phyloP scores from a whole-genome alignment of 768 basidiomycete species.

The Dacryopinax spathularia region DNA sequence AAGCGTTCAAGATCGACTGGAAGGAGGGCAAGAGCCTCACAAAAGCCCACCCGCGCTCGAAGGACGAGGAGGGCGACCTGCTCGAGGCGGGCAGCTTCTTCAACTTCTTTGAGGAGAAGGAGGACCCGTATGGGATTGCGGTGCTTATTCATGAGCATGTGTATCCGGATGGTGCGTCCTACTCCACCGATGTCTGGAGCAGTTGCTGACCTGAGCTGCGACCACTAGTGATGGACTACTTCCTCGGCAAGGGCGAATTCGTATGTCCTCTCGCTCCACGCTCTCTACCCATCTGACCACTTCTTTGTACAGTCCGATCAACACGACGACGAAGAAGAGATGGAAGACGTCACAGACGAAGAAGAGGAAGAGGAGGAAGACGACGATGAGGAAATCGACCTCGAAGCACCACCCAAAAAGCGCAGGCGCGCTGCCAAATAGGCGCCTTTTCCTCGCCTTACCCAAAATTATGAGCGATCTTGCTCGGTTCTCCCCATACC shows the following conservation, averaged over 20 bases:
- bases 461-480: not conserved
- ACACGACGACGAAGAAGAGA: constrained; percentile 43
- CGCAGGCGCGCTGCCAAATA: not conserved
- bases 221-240: constrained; percentile 67
- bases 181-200: constrained; percentile 42
- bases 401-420: constrained; percentile 57
- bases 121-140: constrained; percentile 42
- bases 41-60: constrained; percentile 53
- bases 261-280: not conserved
- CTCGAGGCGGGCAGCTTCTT: constrained; percentile 73
- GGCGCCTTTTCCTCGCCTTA: not conserved
- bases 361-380: constrained; percentile 53
- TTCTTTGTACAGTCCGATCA: constrained; percentile 25
- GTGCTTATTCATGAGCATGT: not conserved
- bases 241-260: constrained; percentile 37
- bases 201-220: constrained; percentile 65
- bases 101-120: constrained; percentile 62
- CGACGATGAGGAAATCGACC: constrained; percentile 65
- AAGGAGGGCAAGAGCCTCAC: constrained; percentile 69
- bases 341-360: constrained; percentile 51
- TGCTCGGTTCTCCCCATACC: not conserved
- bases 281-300: not conserved
- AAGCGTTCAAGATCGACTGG: constrained; percentile 63
- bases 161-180: not conserved
- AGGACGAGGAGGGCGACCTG: constrained; percentile 43